Evolutionary conservation across 495 filamentous ascomycete species (phyloP).

Genomic region (Chaetomidium leptoderma): DNA sequence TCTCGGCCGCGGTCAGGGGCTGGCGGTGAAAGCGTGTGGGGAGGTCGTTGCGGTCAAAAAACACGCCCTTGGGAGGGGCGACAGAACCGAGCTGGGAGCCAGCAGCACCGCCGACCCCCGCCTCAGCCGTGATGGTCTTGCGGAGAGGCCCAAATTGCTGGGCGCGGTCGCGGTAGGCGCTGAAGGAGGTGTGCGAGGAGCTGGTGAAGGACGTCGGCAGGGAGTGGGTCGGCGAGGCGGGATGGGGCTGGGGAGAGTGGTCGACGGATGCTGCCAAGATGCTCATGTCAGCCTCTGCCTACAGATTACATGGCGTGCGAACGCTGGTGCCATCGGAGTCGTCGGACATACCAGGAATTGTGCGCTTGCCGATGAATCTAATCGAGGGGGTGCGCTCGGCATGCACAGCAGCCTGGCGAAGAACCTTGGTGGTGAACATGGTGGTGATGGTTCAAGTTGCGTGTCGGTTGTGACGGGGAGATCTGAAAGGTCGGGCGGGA

Average conservation of each 20-base stretch:
- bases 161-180: slow-evolving; percentile 84
- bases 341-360: slow-evolving; percentile 63
- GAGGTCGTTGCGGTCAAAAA: slow-evolving; percentile 85
- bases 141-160: slow-evolving; percentile 89
- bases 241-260: slow-evolving; percentile 70
- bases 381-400: slow-evolving; percentile 75
- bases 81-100: slow-evolving; percentile 69
- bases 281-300: slow-evolving; percentile 9
- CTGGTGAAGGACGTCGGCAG: slow-evolving; percentile 60
- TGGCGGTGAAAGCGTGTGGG: slow-evolving; percentile 75
- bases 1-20: slow-evolving; percentile 72
- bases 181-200: slow-evolving; percentile 66
- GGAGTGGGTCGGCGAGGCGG: slow-evolving; percentile 50
- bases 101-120: slow-evolving; percentile 59
- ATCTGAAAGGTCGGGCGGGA: neutral
- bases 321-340: slow-evolving; percentile 14
- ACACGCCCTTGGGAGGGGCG: slow-evolving; percentile 64
- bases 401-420: slow-evolving; percentile 60
- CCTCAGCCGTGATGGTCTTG: slow-evolving; percentile 47
- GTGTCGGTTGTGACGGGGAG: neutral
- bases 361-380: slow-evolving; percentile 85
- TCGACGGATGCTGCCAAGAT: slow-evolving; percentile 60
- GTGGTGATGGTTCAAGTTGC: slow-evolving; percentile 25
- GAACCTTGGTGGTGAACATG: slow-evolving; percentile 63
- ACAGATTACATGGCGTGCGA: too few relatives aligned